phyloP scores from a whole-genome alignment of 1,284 basidiomycete species.

The Schizophyllum amplum region DNA sequence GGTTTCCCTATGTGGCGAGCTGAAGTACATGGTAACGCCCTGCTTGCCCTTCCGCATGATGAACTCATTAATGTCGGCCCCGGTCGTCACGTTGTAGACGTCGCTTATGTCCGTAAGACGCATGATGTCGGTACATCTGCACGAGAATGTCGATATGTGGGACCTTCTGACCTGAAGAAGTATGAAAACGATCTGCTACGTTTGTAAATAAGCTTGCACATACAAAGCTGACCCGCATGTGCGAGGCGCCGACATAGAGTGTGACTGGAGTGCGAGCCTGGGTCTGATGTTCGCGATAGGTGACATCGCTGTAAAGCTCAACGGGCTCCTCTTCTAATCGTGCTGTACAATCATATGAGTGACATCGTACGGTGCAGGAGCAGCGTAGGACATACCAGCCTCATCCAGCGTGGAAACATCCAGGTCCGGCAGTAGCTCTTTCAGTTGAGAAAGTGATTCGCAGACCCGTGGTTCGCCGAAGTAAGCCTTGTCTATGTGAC shows the following conservation, averaged over 20 bases:
- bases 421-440: slow-evolving; percentile 42
- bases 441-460: slow-evolving; percentile 50
- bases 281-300: slow-evolving; percentile 42
- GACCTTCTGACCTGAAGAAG: slow-evolving; percentile 47
- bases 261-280: slow-evolving; percentile 57
- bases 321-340: slow-evolving; percentile 49
- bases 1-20: slow-evolving; percentile 55
- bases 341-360: slow-evolving; percentile 25
- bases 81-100: slow-evolving; percentile 71
- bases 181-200: slow-evolving; percentile 7
- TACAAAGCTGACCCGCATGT: slow-evolving; percentile 64
- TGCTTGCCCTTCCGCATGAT: slow-evolving; percentile 70
- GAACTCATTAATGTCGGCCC: slow-evolving; percentile 67
- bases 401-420: slow-evolving; percentile 29
- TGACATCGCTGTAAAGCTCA: slow-evolving; percentile 48
- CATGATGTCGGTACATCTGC: slow-evolving; percentile 74
- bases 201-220: slow-evolving; percentile 36
- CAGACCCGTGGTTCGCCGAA: slow-evolving; percentile 43
- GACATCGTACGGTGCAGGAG: slow-evolving; percentile 3
- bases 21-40: slow-evolving; percentile 62
- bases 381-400: slow-evolving; percentile 14
- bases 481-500: slow-evolving; percentile 1
- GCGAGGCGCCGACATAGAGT: slow-evolving; percentile 52
- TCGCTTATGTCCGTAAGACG: slow-evolving; percentile 77
- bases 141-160: slow-evolving; percentile 54